Evolutionary conservation across 352 stramenopile species (phyloP), one percentile per base, ranked within the genome.

Genomic region (Phytopythium oedochilum): DNA sequence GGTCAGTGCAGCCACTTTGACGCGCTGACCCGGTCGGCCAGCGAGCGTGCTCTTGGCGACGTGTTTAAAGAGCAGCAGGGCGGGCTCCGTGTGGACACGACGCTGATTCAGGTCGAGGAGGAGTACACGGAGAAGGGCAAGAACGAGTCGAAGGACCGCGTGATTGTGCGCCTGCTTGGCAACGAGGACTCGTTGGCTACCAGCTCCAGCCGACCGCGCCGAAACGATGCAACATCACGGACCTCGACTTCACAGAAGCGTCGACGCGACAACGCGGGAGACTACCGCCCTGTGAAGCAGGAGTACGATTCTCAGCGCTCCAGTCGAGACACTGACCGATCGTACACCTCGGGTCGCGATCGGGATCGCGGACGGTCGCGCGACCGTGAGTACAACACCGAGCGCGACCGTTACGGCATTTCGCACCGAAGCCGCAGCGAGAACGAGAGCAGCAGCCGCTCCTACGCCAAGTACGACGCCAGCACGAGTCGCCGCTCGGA

Each of bases 111-210:
- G 34, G 62, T 78, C 23, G 74, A 87, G 35, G 57, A 64, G 7
- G 79, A 90, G 53, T 89, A 76, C 50, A 92, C 83, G 1, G 75
- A 86, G 55, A 82, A 85, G 57, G 78, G 68, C 1, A 61, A 74
- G 28, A 86, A 89, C 35, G 82, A 89, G 42, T 77, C 73, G 0
- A 85, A 83, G 44, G 64, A 75, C 11, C 75, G 76, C 55, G 54
- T 77, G 14, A 46, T 66, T 1, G 73, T 64, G 10, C 66, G 67
- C 8, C 48, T 77, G 22, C 48, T 59, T 36, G 67, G 57, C 58
- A 43, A 61, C 36, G 64, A 62, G 40, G 64, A 66, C 5, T 26
- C 47, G 8, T 28, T 44, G 5, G 43, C 45, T 3, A 53, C 36
- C 22, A 14, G 23, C 28, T 26, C 59, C 31, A 46, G 45, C 3